Percentiles rank a stretch among this genome's conserved stretches.
Conservation (phyloP, 305 asterid species). For the Caryopteris hybrid region DNA sequence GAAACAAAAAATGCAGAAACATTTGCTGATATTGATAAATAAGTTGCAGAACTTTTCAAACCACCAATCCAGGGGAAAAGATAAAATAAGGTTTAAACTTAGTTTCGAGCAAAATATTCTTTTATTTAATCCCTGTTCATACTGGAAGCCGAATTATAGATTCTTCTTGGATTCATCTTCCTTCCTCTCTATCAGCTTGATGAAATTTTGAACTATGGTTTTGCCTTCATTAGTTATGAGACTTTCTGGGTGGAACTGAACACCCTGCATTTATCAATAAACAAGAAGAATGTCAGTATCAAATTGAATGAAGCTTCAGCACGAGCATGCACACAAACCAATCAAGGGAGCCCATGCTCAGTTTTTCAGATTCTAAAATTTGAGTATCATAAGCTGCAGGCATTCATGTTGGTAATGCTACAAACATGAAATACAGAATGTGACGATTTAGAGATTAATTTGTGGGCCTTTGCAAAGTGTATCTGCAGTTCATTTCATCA, state of each 20-base stretch:
- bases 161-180: slow-evolving; percentile 45
- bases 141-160: not conserved
- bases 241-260: slow-evolving; percentile 88
- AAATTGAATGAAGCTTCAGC: not conserved
- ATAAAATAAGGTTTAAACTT: not conserved
- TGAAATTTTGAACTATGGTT: slow-evolving; percentile 60
- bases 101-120: not conserved
- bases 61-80: not conserved
- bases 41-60: not conserved
- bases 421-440: not conserved
- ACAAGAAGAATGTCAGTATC: not conserved
- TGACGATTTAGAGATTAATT: not conserved
- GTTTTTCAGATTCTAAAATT: not conserved
- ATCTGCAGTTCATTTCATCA: not conserved
- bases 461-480: not conserved
- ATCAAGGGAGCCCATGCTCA: not conserved
- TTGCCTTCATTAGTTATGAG: slow-evolving; percentile 75
- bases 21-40: no score
- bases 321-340: not conserved
- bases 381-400: not conserved
- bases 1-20: no score
- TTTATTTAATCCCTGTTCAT: not conserved
- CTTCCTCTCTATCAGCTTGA: slow-evolving; percentile 59
- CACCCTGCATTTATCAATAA: slow-evolving; percentile 53
- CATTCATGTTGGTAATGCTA: not conserved